Conservation (phyloP, 495 filamentous ascomycete species). For the Parmelia sp. region DNA sequence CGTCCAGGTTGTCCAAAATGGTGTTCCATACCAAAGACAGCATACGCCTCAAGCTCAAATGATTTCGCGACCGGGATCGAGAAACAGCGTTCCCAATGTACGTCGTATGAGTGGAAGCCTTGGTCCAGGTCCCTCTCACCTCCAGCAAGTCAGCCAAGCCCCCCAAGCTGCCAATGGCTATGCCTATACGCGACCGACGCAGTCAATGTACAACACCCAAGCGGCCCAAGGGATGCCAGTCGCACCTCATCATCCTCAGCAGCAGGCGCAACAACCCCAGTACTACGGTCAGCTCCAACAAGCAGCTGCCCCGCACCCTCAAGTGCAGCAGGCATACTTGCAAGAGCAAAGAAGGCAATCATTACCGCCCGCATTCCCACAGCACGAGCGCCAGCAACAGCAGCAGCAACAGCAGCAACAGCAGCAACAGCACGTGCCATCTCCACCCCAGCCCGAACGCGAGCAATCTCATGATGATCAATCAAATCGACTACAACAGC, state of each 20-base stretch:
- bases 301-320: slow-evolving; percentile 42
- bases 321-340: slow-evolving; percentile 58
- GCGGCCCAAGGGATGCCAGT: slow-evolving; percentile 33
- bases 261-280: slow-evolving; percentile 38
- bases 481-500: slow-evolving; percentile 55
- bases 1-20: slow-evolving; percentile 84
- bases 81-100: slow-evolving; percentile 55
- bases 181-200: slow-evolving; percentile 71
- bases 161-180: slow-evolving; percentile 53
- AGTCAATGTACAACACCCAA: slow-evolving; percentile 77
- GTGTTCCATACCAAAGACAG: slow-evolving; percentile 63
- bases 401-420: slow-evolving; percentile 28
- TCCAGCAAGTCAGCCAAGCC: slow-evolving; percentile 38
- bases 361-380: slow-evolving; percentile 49
- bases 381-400: slow-evolving; percentile 35
- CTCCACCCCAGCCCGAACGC: slow-evolving; percentile 40
- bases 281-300: slow-evolving; percentile 39
- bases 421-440: slow-evolving; percentile 27
- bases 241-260: slow-evolving; percentile 33
- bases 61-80: slow-evolving; percentile 72
- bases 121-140: slow-evolving; percentile 55
- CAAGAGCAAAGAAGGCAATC: slow-evolving; percentile 62
- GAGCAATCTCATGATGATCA: slow-evolving; percentile 37
- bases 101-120: slow-evolving; percentile 71
- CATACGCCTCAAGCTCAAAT: slow-evolving; percentile 75